Evolutionary conservation across 2,329 filamentous ascomycete genomes (phyloP).

Genomic region (Venturia nashicola): DNA sequence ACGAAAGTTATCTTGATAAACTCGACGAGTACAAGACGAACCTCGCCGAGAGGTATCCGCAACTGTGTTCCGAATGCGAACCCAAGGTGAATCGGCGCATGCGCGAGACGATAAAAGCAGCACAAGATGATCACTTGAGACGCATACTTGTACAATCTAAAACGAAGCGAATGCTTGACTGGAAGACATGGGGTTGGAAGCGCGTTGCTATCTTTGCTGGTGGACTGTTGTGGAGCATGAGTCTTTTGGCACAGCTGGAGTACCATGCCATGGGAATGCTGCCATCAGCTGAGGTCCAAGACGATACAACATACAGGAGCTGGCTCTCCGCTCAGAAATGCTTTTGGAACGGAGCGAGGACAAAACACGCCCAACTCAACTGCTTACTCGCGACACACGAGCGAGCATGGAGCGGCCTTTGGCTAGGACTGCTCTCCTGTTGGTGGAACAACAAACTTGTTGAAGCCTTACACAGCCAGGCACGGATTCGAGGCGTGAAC

Average conservation of each 20-base stretch:
- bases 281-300: conserved; percentile 15
- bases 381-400: conserved; percentile 19
- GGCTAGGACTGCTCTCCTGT: conserved; percentile 38
- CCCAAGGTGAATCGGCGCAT: conserved; percentile 60
- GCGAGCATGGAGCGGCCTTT: conserved; percentile 25
- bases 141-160: conserved; percentile 22
- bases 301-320: conserved; percentile 10
- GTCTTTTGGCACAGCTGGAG: conserved; percentile 19
- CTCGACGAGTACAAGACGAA: conserved; percentile 59
- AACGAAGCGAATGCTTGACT: conserved; percentile 47
- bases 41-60: conserved; percentile 75
- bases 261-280: conserved; percentile 24
- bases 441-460: conserved; percentile 62
- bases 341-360: not conserved
- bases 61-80: conserved; percentile 73
- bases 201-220: conserved; percentile 34
- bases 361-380: not conserved
- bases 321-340: not conserved
- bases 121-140: conserved; percentile 68
- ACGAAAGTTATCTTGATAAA: conserved; percentile 53
- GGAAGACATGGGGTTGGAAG: conserved; percentile 26
- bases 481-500: conserved; percentile 42
- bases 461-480: conserved; percentile 48
- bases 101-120: conserved; percentile 61
- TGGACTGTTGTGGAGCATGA: conserved; percentile 27